phyloP scores from a whole-genome alignment of 306 rosid genomes.

The Medicago truncatula region MtrunA17r5.0-ANR NC_053049.1:14164501-14165000 shows the following conservation, averaged over 20 bases:
- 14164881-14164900: conserved; percentile 30
- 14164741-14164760: conserved; percentile 31
- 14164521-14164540: background rate
- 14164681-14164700: conserved; percentile 38
- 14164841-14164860: conserved; percentile 4
- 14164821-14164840: background rate
- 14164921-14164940: conserved; percentile 45
- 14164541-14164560: conserved; percentile 34
- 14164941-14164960: conserved; percentile 35
- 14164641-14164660: conserved; percentile 46
- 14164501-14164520: background rate
- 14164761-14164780: background rate
- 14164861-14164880: conserved; percentile 47
- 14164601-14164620: conserved; percentile 44
- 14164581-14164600: background rate
- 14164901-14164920: conserved; percentile 45
- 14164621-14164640: conserved; percentile 47
- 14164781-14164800: background rate
- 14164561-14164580: conserved; percentile 34
- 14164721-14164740: conserved; percentile 43
- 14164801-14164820: background rate
- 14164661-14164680: conserved; percentile 35
- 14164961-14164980: conserved; percentile 36
- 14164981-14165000: conserved; percentile 38
- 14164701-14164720: conserved; percentile 42